Evolutionary conservation across 768 basidiomycete genomes (phyloP), one percentile per base, ranked within the genome.

Genomic region (Amanita fuliginea): DNA sequence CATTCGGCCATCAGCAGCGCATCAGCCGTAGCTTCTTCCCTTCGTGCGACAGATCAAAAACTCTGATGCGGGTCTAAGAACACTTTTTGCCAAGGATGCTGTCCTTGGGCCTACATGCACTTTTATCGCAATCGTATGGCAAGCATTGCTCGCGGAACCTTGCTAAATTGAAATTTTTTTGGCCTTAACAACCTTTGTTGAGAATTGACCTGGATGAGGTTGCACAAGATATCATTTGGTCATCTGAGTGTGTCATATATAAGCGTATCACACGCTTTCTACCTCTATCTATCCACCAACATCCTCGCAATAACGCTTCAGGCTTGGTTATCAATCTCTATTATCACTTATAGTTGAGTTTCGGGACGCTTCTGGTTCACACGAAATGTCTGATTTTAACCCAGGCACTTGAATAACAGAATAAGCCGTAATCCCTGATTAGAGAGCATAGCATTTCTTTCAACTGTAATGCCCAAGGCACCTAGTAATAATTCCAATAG

Each of bases 381-480:
- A 19, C 16, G 18, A 34, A 35, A 8, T 21, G 21, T 35, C 43
- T 40, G 30, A 46, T 33, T 33, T 35, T 21, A n/a, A 34, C 16
- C 11, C 26, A 36, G 35, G 35, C 11, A 35, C 30, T 33, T 11
- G 22, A 26, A 26, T 28, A 28, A 9, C 28, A 26, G 14, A 32
- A 46, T 24, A 33, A 18, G 13, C 32, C 32, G 4, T 13, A 16
- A 19, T 18, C 26, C 6, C 6, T 28, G 26, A 41, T 22, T 22
- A 14, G 14, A 9, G 24, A 46, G 22, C 43, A 47, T 35, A 43
- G 36, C 36, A 18, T 39, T 40, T 34, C 46, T 37, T 30, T 46
- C 22, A 34, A 5, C 7, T 10, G 5, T n/a, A 35, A 90, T 90
- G 87, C 87, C 87, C 43, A 88, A 86, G 62, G 70, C 72, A 37